Conservation (phyloP, 768 basidiomycete species). For the Kwoniella sp. region DNA sequence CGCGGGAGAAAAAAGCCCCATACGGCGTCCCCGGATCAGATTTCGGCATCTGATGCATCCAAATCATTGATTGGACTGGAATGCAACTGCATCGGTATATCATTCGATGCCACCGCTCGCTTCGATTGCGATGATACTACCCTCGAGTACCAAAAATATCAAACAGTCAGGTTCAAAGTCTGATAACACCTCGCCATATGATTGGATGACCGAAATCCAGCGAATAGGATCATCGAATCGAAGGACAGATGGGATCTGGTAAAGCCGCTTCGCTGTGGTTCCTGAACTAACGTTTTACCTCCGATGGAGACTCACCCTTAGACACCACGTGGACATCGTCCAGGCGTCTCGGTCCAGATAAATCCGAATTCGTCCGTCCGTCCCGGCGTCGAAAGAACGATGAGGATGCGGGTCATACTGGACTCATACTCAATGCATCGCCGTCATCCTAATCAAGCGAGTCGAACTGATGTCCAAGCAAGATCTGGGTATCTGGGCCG, state of each 20-base stretch:
- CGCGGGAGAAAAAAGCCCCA: background rate
- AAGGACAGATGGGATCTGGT: no score
- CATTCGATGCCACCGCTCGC: background rate
- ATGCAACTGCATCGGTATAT: no score
- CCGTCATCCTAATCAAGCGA: no score
- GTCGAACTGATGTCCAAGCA: no score
- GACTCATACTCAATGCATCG: no score
- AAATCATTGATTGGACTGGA: no score
- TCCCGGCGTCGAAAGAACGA: no score
- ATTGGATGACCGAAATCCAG: background rate
- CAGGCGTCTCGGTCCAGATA: background rate
- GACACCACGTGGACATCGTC: background rate
- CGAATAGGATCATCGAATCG: background rate
- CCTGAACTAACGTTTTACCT: background rate
- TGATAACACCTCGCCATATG: background rate
- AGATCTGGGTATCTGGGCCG: no score
- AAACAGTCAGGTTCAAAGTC: background rate
- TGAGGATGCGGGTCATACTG: background rate
- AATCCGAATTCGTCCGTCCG: background rate
- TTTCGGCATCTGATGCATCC: background rate
- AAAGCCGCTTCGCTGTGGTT: background rate
- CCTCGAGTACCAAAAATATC: background rate
- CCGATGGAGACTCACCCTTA: background rate
- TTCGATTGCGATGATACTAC: background rate
- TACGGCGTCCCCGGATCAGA: background rate